Evolutionary conservation across 352 stramenopile species (phyloP).

Genomic region (Thalassiosira delicatula): DNA sequence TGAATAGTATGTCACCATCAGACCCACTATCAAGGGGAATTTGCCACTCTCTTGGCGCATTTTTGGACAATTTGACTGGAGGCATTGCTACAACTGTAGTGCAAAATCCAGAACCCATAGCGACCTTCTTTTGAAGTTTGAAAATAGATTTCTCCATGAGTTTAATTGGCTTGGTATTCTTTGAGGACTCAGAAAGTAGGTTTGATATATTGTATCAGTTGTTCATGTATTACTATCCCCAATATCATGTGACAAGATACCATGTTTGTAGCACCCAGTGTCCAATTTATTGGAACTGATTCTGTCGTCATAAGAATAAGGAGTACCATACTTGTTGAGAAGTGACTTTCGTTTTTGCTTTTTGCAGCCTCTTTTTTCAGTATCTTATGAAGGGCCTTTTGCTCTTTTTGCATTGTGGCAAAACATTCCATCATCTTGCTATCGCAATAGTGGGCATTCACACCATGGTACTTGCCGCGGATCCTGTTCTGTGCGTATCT

Average conservation of each 20-base stretch:
- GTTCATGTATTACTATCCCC: background rate
- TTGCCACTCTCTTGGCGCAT: background rate
- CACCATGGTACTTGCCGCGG: background rate
- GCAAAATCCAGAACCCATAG: background rate
- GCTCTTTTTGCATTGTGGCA: background rate
- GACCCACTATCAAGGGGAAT: background rate
- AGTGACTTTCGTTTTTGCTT: background rate
- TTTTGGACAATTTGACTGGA: background rate
- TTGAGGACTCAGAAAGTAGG: background rate
- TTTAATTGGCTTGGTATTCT: background rate
- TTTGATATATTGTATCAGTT: background rate
- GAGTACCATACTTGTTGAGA: no score
- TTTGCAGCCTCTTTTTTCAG: background rate
- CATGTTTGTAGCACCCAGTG: background rate
- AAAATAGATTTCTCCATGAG: background rate
- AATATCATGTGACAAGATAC: background rate
- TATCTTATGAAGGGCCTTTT: background rate
- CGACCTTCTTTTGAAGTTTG: background rate
- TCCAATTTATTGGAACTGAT: background rate
- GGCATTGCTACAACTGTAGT: background rate
- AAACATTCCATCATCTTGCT: background rate
- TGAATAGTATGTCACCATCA: background rate
- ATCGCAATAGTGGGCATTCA: background rate
- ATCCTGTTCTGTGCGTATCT: background rate
- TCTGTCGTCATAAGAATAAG: background rate